Conservation (phyloP, 1,139 yeast species). For the Eremothecium gossypii region DNA sequence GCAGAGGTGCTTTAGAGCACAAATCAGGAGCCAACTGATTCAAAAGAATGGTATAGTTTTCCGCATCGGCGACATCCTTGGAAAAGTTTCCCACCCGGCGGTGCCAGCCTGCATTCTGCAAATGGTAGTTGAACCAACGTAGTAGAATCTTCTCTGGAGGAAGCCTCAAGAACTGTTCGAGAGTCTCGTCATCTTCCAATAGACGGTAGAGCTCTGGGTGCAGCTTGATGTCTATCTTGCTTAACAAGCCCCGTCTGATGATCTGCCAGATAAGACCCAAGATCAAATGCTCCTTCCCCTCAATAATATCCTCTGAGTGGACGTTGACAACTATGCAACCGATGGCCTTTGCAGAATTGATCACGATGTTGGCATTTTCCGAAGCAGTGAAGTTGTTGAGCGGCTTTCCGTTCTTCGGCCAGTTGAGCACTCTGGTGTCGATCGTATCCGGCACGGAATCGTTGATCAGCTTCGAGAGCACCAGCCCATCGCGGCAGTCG, state of each 20-base stretch:
- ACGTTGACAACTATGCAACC: slow-evolving; percentile 98
- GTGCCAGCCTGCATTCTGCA: slow-evolving; percentile 86
- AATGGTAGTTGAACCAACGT: slow-evolving; percentile 96
- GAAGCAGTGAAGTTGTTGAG: slow-evolving; percentile 91
- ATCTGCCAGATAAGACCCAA: slow-evolving; percentile 97
- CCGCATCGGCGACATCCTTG: slow-evolving; percentile 87
- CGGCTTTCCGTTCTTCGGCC: slow-evolving; percentile 73
- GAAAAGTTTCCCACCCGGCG: slow-evolving; percentile 82
- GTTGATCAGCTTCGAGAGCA: slow-evolving; percentile 84
- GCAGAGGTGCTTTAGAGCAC: slow-evolving; percentile 76
- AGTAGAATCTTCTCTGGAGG: slow-evolving; percentile 96
- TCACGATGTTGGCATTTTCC: slow-evolving; percentile 94
- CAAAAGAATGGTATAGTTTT: slow-evolving; percentile 80
- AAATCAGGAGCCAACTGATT: slow-evolving; percentile 79
- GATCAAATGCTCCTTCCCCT: slow-evolving; percentile 92
- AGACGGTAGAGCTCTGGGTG: slow-evolving; percentile 96
- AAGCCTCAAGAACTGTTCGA: slow-evolving; percentile 89
- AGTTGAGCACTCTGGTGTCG: slow-evolving; percentile 91
- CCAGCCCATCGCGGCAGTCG: slow-evolving; percentile 93
- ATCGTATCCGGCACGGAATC: slow-evolving; percentile 98
- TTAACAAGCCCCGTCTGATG: slow-evolving; percentile 86
- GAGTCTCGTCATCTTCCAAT: slow-evolving; percentile 91
- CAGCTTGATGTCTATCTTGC: slow-evolving; percentile 88
- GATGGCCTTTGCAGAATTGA: slow-evolving; percentile 96
- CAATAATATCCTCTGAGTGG: slow-evolving; percentile 93